phyloP scores from a whole-genome alignment of 352 stramenopile genomes.

The Pythium volutum region DNA sequence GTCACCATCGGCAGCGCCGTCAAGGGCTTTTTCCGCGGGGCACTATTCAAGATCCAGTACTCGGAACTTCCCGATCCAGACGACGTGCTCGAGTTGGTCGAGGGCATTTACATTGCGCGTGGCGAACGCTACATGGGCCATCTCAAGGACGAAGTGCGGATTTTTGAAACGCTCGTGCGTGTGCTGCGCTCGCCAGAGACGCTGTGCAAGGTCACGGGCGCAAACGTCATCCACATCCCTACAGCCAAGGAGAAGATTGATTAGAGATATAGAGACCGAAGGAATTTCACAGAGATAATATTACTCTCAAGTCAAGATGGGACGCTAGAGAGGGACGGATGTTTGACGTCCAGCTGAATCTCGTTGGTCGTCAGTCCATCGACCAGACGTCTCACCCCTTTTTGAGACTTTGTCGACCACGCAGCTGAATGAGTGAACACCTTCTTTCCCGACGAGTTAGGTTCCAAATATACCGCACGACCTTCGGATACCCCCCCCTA shows the following conservation, averaged over 20 bases:
- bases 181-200: conserved; percentile 83
- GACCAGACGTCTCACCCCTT: too few relatives aligned
- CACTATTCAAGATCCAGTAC: conserved; percentile 81
- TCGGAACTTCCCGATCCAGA: conserved; percentile 75
- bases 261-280: conserved; percentile 22
- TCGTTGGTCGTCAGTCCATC: too few relatives aligned
- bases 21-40: conserved; percentile 82
- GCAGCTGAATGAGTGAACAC: too few relatives aligned
- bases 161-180: conserved; percentile 86
- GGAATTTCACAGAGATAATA: too few relatives aligned
- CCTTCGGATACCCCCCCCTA: background rate
- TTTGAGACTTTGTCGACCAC: too few relatives aligned
- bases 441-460: too few relatives aligned
- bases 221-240: conserved; percentile 85
- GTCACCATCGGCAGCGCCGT: too few relatives aligned
- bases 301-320: too few relatives aligned
- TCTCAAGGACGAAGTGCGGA: conserved; percentile 83
- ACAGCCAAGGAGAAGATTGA: conserved; percentile 83
- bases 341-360: too few relatives aligned
- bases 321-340: too few relatives aligned
- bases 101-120: conserved; percentile 87
- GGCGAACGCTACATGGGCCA: conserved; percentile 83
- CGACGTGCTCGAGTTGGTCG: conserved; percentile 82
- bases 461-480: conserved; percentile 12
- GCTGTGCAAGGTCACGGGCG: conserved; percentile 79